Percentiles rank a stretch among this genome's conserved stretches.
Conservation (phyloP, 108 stramenopile genomes). For the Nannochloropsis oceanica region DNA sequence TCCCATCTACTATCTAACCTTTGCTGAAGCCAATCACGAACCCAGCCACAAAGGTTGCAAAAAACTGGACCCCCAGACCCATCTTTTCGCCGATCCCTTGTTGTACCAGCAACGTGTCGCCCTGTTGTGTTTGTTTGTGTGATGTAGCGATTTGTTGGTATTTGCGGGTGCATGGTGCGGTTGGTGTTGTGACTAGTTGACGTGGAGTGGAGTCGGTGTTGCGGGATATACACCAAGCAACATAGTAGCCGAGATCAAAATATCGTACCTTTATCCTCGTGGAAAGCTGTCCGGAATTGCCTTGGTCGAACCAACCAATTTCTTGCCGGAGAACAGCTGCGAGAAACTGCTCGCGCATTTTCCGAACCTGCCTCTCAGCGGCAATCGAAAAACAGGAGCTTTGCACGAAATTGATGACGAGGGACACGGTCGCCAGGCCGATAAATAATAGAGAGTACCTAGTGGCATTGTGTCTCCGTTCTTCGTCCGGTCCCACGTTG, state of each 20-base stretch:
- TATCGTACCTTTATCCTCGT: constrained; percentile 11
- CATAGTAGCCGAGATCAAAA: no score
- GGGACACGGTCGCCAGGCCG: neutral
- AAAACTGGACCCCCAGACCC: constrained; percentile 13
- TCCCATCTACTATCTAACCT: neutral
- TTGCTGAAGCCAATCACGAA: constrained; percentile 14
- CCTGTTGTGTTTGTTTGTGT: neutral
- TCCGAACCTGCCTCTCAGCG: constrained; percentile 11
- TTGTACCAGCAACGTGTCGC: constrained; percentile 22
- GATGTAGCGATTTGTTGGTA: no score
- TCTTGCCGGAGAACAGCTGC: constrained; percentile 20
- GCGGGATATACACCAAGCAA: no score
- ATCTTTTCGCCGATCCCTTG: constrained; percentile 21
- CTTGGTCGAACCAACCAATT: constrained; percentile 31
- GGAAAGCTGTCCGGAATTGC: constrained; percentile 19
- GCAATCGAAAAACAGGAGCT: constrained; percentile 5
- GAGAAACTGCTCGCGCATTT: neutral
- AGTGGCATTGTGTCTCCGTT: constrained; percentile 1
- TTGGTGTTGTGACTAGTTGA: no score
- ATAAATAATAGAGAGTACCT: constrained; percentile 9
- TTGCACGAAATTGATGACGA: constrained; percentile 5
- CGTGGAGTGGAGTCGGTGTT: no score
- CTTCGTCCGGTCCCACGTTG: neutral
- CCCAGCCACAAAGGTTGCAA: constrained; percentile 15
- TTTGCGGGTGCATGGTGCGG: no score